phyloP scores from a whole-genome alignment of 2,329 filamentous ascomycete genomes.

The Madurella mycetomatis region DNA sequence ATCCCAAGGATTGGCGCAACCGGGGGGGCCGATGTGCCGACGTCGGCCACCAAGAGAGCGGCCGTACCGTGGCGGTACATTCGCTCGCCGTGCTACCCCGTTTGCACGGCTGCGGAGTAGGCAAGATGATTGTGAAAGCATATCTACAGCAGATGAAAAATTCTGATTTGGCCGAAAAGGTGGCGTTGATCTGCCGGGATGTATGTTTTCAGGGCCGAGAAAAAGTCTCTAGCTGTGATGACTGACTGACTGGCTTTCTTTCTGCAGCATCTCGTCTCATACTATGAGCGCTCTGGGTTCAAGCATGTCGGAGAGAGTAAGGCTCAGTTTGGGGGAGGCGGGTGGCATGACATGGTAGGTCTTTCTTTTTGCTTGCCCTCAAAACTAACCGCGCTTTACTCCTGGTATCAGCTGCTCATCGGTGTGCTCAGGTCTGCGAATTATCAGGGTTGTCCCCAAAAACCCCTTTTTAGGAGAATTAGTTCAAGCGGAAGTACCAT shows the following conservation, averaged over 20 bases:
- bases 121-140: slow-evolving; percentile 66
- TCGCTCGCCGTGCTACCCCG: slow-evolving; percentile 75
- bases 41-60: slow-evolving; percentile 67
- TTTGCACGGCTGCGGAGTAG: slow-evolving; percentile 69
- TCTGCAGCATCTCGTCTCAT: slow-evolving; percentile 59
- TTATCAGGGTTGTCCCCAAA: too few species aligned
- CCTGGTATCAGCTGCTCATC: neutral
- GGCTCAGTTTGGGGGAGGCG: slow-evolving; percentile 70
- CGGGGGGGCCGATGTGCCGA: slow-evolving; percentile 38
- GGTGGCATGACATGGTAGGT: slow-evolving; percentile 77
- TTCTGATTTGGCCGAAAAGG: slow-evolving; percentile 63
- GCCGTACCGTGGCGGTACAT: slow-evolving; percentile 74
- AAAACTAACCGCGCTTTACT: slow-evolving; percentile 2
- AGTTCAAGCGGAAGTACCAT: too few species aligned
- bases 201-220: slow-evolving; percentile 35
- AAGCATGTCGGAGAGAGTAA: slow-evolving; percentile 62
- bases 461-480: too few species aligned
- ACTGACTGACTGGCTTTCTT: neutral
- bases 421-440: neutral
- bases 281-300: slow-evolving; percentile 76
- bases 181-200: slow-evolving; percentile 74
- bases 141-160: slow-evolving; percentile 74
- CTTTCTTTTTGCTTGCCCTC: neutral
- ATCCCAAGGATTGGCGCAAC: slow-evolving; percentile 61
- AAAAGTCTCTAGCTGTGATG: neutral